Conservation (phyloP, 2,329 filamentous ascomycete genomes). For the Geosmithia putterillii region DNA sequence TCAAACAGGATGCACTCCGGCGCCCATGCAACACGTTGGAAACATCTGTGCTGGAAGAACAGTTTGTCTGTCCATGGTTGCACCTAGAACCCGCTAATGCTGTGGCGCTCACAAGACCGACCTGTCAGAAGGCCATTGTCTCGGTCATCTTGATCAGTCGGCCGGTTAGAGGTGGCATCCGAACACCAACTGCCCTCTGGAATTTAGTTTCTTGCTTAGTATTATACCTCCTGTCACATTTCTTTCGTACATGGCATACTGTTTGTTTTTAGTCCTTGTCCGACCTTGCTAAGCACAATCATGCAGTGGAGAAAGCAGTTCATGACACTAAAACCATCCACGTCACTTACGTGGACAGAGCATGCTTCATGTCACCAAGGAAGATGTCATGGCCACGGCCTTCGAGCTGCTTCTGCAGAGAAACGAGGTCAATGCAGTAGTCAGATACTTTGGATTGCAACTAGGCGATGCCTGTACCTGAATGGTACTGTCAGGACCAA, state of each 20-base stretch:
- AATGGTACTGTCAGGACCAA: neutral
- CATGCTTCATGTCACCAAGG: too few species aligned
- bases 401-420: neutral
- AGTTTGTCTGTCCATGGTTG: neutral
- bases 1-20: neutral
- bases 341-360: too few species aligned
- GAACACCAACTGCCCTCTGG: neutral
- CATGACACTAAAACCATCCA: too few species aligned
- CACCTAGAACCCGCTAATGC: neutral
- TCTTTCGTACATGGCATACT: too few species aligned
- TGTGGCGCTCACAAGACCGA: neutral
- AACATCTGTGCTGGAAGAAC: neutral
- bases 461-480: neutral
- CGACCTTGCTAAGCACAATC: too few species aligned
- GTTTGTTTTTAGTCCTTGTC: too few species aligned
- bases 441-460: neutral
- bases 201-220: neutral
- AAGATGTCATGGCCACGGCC: too few species aligned
- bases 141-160: neutral
- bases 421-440: neutral
- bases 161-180: neutral
- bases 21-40: neutral
- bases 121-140: neutral
- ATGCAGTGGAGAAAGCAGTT: too few species aligned
- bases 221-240: neutral